Percentiles rank a stretch among this genome's conserved stretches.
Evolutionary conservation across 2,329 filamentous ascomycete genomes (phyloP).

Genomic region (Elsinoe necatrix): DNA sequence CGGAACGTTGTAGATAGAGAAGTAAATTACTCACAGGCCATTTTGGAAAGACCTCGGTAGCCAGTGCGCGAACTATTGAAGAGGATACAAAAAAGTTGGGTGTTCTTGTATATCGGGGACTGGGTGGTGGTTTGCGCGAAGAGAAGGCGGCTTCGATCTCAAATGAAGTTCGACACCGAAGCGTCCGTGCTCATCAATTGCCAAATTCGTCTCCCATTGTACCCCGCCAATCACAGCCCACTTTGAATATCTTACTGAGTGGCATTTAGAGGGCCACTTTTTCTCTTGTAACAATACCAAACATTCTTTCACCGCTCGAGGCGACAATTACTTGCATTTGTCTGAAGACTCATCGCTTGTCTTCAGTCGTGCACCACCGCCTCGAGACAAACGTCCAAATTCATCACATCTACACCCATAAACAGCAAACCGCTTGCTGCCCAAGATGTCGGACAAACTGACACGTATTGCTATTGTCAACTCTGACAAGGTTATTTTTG

Average conservation of each 20-base stretch:
- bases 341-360: neutral
- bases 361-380: neutral
- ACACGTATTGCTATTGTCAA: conserved; percentile 99
- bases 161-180: neutral
- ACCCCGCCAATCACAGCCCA: conserved; percentile 6
- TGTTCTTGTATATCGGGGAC: neutral
- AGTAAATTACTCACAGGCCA: conserved; percentile 50
- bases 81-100: neutral
- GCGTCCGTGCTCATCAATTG: neutral
- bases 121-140: conserved; percentile 5
- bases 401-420: neutral
- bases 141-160: conserved; percentile 10
- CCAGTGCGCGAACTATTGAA: conserved; percentile 3
- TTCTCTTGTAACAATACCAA: conserved; percentile 4
- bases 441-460: conserved; percentile 81
- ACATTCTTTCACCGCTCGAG: neutral
- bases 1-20: conserved; percentile 21
- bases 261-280: neutral
- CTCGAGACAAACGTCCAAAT: conserved; percentile 1
- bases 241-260: neutral
- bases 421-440: conserved; percentile 14
- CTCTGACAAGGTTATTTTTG: conserved; percentile 74
- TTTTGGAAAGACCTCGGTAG: conserved; percentile 32
- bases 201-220: conserved; percentile 3
- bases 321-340: neutral